These are phyloP conservation scores for Penicillium sp. DNA, from an alignment of 2,329 filamentous ascomycete species.

Conservation along the genomic window DNA sequence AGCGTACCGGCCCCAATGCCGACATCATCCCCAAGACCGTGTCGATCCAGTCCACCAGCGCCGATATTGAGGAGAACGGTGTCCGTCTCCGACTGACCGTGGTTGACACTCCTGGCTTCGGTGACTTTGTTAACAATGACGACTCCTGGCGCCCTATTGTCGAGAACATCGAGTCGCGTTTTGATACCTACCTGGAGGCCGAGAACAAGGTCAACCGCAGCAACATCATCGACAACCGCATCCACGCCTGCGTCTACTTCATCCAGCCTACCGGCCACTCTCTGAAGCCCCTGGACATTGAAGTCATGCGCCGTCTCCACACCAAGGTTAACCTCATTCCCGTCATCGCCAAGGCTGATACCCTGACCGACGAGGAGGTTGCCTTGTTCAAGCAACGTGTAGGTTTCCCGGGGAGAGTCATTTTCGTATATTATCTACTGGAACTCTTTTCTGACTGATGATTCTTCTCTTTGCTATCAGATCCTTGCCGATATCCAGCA, in stretches of 20 bases:
- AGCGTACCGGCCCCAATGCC: conserved; percentile 94
- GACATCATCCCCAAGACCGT: conserved; percentile 99
- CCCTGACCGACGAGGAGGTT: conserved; percentile 95
- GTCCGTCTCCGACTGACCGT: conserved; percentile 94
- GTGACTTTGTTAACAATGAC: conserved; percentile 99
- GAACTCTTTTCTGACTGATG: not conserved
- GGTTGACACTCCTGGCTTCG: conserved; percentile 95
- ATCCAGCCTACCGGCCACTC: conserved; percentile 98
- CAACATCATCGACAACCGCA: conserved; percentile 99
- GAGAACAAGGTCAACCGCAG: conserved; percentile 99
- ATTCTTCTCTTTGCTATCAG: conserved; percentile 48
- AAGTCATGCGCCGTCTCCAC: conserved; percentile 98
- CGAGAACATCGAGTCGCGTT: conserved; percentile 99
- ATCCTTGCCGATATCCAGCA: conserved; percentile 95
- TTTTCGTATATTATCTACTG: not conserved
- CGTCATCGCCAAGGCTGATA: conserved; percentile 98
- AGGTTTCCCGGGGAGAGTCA: conserved; percentile 42
- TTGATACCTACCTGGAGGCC: conserved; percentile 95
- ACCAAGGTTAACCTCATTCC: conserved; percentile 99
- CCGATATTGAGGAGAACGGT: conserved; percentile 97
- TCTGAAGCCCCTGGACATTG: conserved; percentile 95
- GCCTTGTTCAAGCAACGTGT: conserved; percentile 92
- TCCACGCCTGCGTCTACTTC: conserved; percentile 99
- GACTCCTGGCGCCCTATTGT: conserved; percentile 99
- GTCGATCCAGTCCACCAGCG: conserved; percentile 89